Conservation (phyloP, 129 eudicot genomes). For the Lactuca sativa region DNA sequence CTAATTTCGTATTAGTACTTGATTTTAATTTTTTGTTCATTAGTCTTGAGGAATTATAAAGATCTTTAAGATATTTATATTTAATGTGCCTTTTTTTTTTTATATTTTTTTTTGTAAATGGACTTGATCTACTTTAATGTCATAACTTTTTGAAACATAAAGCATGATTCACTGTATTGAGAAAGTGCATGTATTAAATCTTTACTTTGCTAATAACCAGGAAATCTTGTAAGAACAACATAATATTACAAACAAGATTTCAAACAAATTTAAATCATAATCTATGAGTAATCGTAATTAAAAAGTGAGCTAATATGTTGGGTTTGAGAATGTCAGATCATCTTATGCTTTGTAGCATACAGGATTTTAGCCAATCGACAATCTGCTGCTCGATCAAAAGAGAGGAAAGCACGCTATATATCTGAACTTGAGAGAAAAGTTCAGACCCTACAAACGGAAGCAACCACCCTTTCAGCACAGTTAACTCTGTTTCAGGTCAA, state of each 20-base stretch:
- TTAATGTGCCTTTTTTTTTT: background rate
- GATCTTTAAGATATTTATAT: conserved; percentile 11
- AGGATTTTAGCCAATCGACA: conserved; percentile 96
- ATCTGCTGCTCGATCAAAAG: conserved; percentile 90
- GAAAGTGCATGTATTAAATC: conserved; percentile 3
- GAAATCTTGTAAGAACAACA: conserved; percentile 7
- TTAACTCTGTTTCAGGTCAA: conserved; percentile 54
- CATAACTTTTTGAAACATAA: background rate
- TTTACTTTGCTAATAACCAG: background rate
- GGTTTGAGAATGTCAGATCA: conserved; percentile 21
- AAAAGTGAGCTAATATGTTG: too few species aligned
- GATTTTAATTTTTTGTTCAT: background rate
- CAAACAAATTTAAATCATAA: background rate
- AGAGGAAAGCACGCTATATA: conserved; percentile 43
- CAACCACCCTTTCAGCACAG: too few species aligned
- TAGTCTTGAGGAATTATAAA: background rate
- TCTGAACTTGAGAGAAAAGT: too few species aligned
- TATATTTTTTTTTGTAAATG: background rate
- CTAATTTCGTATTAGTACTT: background rate
- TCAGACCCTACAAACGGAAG: too few species aligned
- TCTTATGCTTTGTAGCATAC: conserved; percentile 25
- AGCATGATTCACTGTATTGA: conserved; percentile 10
- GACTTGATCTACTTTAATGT: background rate
- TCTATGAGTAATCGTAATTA: background rate
- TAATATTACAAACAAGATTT: background rate